Conservation (phyloP, 192 early-diverging fungal genomes). For the Linnemannia elongata region DNA sequence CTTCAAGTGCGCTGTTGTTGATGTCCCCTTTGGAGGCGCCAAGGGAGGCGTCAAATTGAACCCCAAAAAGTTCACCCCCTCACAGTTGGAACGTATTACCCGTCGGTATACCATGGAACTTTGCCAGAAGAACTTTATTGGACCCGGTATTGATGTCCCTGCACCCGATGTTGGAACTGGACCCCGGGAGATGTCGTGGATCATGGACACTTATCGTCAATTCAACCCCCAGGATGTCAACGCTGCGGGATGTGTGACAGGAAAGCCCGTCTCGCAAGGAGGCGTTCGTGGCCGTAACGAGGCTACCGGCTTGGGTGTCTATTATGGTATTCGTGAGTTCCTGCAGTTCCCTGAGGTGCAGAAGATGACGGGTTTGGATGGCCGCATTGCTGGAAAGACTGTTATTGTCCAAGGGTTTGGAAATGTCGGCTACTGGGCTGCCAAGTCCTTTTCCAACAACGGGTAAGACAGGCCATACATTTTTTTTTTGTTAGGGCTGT, state of each 20-base stretch:
- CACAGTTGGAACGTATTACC: slow-evolving; percentile 84
- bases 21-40: slow-evolving; percentile 84
- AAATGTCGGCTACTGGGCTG: slow-evolving; percentile 88
- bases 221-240: slow-evolving; percentile 86
- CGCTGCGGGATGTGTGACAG: slow-evolving; percentile 86
- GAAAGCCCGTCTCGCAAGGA: slow-evolving; percentile 83
- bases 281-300: slow-evolving; percentile 88
- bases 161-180: slow-evolving; percentile 89
- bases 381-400: slow-evolving; percentile 68
- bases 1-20: slow-evolving; percentile 88
- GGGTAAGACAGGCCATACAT: slow-evolving; percentile 43
- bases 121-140: slow-evolving; percentile 90
- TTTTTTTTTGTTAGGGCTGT: not conserved
- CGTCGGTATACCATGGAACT: slow-evolving; percentile 86
- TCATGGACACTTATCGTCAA: slow-evolving; percentile 88
- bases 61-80: slow-evolving; percentile 80
- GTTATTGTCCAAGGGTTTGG: slow-evolving; percentile 90
- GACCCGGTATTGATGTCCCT: slow-evolving; percentile 85
- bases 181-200: slow-evolving; percentile 89
- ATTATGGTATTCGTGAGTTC: slow-evolving; percentile 86
- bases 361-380: slow-evolving; percentile 72
- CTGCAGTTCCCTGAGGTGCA: slow-evolving; percentile 85
- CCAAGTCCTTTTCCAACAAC: slow-evolving; percentile 85
- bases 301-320: slow-evolving; percentile 87
- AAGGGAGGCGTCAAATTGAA: slow-evolving; percentile 89